Base-by-base conservation (phyloP, 495 filamentous ascomycete species). In the Annulohypoxylon bovei region DNA sequence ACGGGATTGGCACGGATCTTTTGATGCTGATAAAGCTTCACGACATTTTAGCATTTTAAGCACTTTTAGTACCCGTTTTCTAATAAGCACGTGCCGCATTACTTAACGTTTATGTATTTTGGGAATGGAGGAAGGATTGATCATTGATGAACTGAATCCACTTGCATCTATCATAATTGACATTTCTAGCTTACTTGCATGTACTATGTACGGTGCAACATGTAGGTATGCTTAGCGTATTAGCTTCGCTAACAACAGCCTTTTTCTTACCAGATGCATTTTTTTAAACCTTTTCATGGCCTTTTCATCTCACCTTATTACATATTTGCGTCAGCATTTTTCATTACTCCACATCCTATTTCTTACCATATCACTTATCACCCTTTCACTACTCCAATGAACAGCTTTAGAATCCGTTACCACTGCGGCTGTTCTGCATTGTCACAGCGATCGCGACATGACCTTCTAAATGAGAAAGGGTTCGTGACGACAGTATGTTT, bases 261-360 rank as follows among this genome's bases (percentile, higher is more conserved):
- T 27, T 37, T 30, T 50, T 28, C 23, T 50, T 28, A 50, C 46
- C 44, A 47, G 4, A 32, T 32, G 6, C 22, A 50, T 50, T 20
- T 49, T 49, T 27, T 28, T 28, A n/a, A n/a, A n/a, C n/a, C n/a
- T n/a, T n/a, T n/a, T n/a, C n/a, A n/a, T n/a, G n/a, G 1, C 23
- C 23, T 50, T 28, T 39, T 35, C 18, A 32, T 42, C 30, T 27
- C n/a, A 30, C 25, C 12, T 30, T 16, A 53, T 53, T 53, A 32
- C 28, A 28, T 55, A 35, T 37, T 56, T 18, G 32, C 53, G 53
- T 56, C 53, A 56, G 53, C 53, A 56, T 14, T 25, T 27, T 25
- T 27, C 46, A 23, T 18, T 16, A 39, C 33, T 39, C 32, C 32
- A 56, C 53, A 37, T 56, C 18, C 32, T 33, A 8, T 23, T 22